Evolutionary conservation across 2,329 filamentous ascomycete species (phyloP), one percentile per base, ranked within the genome.

Genomic region (Fusarium sp.): DNA sequence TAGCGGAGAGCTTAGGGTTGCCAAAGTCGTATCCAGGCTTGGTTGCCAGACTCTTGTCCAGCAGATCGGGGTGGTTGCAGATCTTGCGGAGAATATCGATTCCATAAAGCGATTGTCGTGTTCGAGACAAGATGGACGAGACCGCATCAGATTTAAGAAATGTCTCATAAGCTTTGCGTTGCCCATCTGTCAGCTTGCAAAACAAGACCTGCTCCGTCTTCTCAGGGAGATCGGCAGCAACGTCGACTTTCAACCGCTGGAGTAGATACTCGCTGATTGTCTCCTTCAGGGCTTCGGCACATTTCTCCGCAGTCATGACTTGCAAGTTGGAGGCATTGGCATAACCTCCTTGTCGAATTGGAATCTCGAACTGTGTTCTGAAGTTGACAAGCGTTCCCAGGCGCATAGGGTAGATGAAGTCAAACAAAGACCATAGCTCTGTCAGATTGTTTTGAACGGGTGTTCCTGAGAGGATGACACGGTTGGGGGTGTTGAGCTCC

Each of bases 191-290:
- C 71, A 99, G 86, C 81, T 97, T 97, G 85, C 97, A 98, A 82
- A 99, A 98, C 4, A 99, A 86, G 0, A 99, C 97, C 76, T 97
- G 94, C 81, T 99, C 97, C 60, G 92, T 97, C 87, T 99, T 99
- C 82, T 97, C 94, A 0, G 97, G 97, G 14, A 99, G 86, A 81
- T 98, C 96, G 9, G 95, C 91, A 6, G 97, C 96, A 16, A 99
- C 97, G 81, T 99, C 97, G 2, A 93, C 91, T 83, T 99, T 99
- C 81, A 97, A 91, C 10, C 97, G 91, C 80, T 98, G 96, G 5
- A 99, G 87, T 6, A 99, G 88, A 80, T 98, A 99, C 3, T 96
- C 95, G 76, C 94, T 95, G 76, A 99, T 98, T 1, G 95, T 92
- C 75, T 98, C 95, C 79, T 98, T 98, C 50, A 99, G 85, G 0